Conservation (phyloP, 768 basidiomycete genomes). For the Hysterangium stoloniferum region DNA sequence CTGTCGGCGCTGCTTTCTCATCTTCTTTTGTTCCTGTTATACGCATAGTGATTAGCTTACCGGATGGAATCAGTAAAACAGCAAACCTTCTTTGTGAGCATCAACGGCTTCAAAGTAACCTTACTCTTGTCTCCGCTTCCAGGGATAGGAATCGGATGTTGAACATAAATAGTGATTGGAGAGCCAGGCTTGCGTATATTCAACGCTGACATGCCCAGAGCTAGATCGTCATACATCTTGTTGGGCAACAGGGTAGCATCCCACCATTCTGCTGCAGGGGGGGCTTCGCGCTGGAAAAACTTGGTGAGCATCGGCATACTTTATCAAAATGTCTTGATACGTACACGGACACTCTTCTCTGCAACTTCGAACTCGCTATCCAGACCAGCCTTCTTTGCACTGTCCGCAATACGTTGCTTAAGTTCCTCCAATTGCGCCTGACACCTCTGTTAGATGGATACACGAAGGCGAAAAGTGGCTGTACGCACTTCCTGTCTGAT, state of each 20-base stretch:
- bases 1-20: slow-evolving; percentile 82
- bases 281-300: slow-evolving; percentile 60
- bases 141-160: slow-evolving; percentile 95
- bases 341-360: slow-evolving; percentile 81
- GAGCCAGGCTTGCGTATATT: slow-evolving; percentile 61
- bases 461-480: slow-evolving; percentile 46
- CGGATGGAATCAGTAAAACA: too few species aligned
- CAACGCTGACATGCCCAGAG: slow-evolving; percentile 44
- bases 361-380: slow-evolving; percentile 89
- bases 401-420: slow-evolving; percentile 89
- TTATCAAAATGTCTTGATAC: slow-evolving; percentile 17
- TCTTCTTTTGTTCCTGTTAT: slow-evolving; percentile 85
- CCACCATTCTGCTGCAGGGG: slow-evolving; percentile 97
- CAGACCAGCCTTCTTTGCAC: slow-evolving; percentile 86
- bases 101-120: slow-evolving; percentile 72
- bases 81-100: slow-evolving; percentile 81
- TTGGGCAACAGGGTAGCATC: slow-evolving; percentile 78
- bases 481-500: slow-evolving; percentile 52
- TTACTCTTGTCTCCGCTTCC: slow-evolving; percentile 83
- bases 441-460: slow-evolving; percentile 30
- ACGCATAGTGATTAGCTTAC: background rate
- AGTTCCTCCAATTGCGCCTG: slow-evolving; percentile 78
- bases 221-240: slow-evolving; percentile 72
- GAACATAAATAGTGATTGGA: slow-evolving; percentile 84
- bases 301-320: background rate